Conservation (phyloP, 2,329 filamentous ascomycete genomes). For the Nannizziopsis barbatae region DNA sequence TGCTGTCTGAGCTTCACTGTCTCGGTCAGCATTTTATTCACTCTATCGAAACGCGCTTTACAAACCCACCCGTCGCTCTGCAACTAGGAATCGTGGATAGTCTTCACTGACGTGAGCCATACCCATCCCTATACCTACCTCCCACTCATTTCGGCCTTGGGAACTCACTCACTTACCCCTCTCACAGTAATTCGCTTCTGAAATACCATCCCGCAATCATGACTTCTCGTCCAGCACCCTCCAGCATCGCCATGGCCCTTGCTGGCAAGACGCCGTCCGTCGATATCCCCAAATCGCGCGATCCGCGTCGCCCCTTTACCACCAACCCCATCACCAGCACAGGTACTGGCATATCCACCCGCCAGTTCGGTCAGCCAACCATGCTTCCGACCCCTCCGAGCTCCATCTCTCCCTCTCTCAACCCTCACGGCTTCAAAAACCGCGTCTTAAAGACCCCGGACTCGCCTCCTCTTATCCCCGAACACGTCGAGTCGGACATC, state of each 20-base stretch:
- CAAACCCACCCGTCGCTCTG: neutral
- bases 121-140: neutral
- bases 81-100: conserved; percentile 9
- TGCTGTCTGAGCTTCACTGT: neutral
- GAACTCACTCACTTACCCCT: conserved; percentile 4
- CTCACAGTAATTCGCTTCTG: conserved; percentile 11
- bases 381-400: conserved; percentile 80
- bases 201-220: conserved; percentile 29
- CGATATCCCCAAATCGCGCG: conserved; percentile 39
- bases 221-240: conserved; percentile 33
- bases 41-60: neutral
- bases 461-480: conserved; percentile 35
- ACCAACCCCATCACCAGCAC: too few species aligned
- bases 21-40: neutral
- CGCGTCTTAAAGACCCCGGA: conserved; percentile 37
- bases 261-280: conserved; percentile 41
- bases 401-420: conserved; percentile 81
- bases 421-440: conserved; percentile 66
- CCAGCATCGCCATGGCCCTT: conserved; percentile 41
- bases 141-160: neutral
- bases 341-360: too few species aligned
- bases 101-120: conserved; percentile 16
- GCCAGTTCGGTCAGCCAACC: conserved; percentile 22
- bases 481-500: conserved; percentile 68
- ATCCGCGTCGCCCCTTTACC: conserved; percentile 27